Percentiles rank a stretch among this genome's conserved stretches.
These are phyloP conservation scores for Fennellomyces sp. DNA, from an alignment of 371 early-diverging fungal genomes.

Conservation along the genomic window DNA sequence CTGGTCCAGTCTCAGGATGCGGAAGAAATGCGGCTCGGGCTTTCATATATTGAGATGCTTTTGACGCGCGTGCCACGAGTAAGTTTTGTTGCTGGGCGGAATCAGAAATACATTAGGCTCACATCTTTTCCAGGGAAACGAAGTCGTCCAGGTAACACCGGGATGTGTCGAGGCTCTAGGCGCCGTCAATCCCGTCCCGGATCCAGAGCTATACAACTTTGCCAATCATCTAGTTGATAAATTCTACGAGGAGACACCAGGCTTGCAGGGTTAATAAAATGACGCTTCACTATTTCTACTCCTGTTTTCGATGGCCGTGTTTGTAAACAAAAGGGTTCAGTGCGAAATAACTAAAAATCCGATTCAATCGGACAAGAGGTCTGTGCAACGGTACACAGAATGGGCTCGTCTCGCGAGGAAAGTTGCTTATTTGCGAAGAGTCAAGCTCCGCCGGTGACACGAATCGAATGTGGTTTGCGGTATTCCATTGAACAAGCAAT, in stretches of 20 bases:
- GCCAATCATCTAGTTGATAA: slow-evolving; percentile 26
- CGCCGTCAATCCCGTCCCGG: slow-evolving; percentile 23
- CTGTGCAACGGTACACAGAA: neutral
- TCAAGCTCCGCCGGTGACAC: neutral
- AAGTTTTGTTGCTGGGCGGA: slow-evolving; percentile 1
- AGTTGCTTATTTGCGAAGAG: neutral
- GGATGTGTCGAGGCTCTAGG: slow-evolving; percentile 20
- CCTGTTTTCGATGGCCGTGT: neutral
- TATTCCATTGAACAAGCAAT: slow-evolving; percentile 10
- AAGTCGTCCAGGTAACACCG: slow-evolving; percentile 22
- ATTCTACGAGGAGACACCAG: slow-evolving; percentile 22
- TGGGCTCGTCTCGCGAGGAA: no score
- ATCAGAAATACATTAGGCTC: neutral
- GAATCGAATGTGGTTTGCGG: neutral
- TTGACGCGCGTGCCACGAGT: slow-evolving; percentile 33
- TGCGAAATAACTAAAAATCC: neutral
- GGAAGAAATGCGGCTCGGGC: slow-evolving; percentile 46
- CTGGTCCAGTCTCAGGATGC: slow-evolving; percentile 54
- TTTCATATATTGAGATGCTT: slow-evolving; percentile 50
- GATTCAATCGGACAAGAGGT: neutral
- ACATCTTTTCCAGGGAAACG: slow-evolving; percentile 16
- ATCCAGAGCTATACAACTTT: slow-evolving; percentile 24
- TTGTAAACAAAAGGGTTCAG: neutral
- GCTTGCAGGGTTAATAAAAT: slow-evolving; percentile 5
- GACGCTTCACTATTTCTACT: no score